A percentile compares a stretch with the other conserved stretches of the same genome.
Conservation (phyloP, 768 basidiomycete species). For the Suillus bovinus region DNA sequence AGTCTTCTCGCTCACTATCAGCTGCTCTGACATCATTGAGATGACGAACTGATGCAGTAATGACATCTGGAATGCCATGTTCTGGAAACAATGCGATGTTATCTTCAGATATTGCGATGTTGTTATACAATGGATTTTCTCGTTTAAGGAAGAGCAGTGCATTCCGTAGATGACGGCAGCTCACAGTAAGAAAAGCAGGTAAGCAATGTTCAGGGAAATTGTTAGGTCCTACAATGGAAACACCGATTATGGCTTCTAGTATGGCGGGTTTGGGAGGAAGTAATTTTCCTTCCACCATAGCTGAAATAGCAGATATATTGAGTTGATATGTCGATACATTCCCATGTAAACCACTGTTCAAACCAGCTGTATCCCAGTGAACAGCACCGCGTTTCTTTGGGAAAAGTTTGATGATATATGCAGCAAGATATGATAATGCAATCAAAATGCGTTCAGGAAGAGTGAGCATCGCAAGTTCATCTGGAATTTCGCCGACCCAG, state of each 20-base stretch:
- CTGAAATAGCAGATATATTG: conserved; percentile 15
- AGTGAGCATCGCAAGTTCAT: not conserved
- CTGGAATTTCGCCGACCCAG: not conserved
- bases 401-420: not conserved
- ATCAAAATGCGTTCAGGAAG: not conserved
- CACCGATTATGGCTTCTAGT: not conserved
- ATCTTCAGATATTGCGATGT: not conserved
- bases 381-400: not conserved
- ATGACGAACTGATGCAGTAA: not conserved
- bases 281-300: not conserved
- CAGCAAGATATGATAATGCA: not conserved
- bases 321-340: conserved; percentile 13
- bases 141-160: not conserved
- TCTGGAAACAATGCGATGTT: not conserved
- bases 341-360: not conserved
- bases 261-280: not conserved
- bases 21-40: not conserved
- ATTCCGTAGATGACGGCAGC: not conserved
- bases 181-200: not conserved
- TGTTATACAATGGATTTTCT: not conserved
- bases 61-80: not conserved
- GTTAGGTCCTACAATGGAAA: not conserved
- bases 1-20: not conserved
- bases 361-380: not conserved
- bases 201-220: not conserved